Conservation (phyloP, 352 stramenopile genomes). For the Phytophthora hibernalis region DNA sequence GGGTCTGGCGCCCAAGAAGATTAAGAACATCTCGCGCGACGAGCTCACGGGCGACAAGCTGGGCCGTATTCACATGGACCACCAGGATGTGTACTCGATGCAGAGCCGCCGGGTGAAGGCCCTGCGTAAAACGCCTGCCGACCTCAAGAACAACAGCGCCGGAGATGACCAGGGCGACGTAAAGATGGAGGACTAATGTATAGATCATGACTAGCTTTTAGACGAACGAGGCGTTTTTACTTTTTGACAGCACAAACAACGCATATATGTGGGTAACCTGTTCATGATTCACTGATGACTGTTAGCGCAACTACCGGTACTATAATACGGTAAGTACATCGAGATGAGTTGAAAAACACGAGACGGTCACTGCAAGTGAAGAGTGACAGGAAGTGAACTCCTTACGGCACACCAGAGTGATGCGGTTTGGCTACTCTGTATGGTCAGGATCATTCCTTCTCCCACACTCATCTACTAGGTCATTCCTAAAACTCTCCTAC, state of each 20-base stretch:
- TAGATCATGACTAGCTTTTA: constrained; percentile 46
- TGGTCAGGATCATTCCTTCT: too few species aligned
- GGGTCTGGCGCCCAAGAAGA: constrained; percentile 94
- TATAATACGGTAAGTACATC: too few species aligned
- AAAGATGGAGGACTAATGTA: constrained; percentile 62
- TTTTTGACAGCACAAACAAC: constrained; percentile 22
- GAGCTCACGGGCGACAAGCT: constrained; percentile 98
- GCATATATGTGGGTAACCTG: constrained; percentile 18
- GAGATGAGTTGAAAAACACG: too few species aligned
- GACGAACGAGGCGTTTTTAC: constrained; percentile 38
- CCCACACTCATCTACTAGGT: too few species aligned
- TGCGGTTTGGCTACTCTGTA: too few species aligned
- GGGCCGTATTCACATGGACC: constrained; percentile 97
- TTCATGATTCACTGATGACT: constrained; percentile 24
- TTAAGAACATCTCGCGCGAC: constrained; percentile 98
- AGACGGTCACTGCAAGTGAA: too few species aligned
- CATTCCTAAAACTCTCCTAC: too few species aligned
- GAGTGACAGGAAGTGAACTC: too few species aligned
- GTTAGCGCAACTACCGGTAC: too few species aligned
- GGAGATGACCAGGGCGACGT: constrained; percentile 45
- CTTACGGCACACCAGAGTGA: too few species aligned
- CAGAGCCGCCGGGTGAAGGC: constrained; percentile 96
- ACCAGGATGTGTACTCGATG: constrained; percentile 97
- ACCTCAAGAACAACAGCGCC: constrained; percentile 73
- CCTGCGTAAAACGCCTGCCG: constrained; percentile 84